Base-by-base conservation (phyloP, 2,329 filamentous ascomycete species). In the Emmonsia crescens region DNA sequence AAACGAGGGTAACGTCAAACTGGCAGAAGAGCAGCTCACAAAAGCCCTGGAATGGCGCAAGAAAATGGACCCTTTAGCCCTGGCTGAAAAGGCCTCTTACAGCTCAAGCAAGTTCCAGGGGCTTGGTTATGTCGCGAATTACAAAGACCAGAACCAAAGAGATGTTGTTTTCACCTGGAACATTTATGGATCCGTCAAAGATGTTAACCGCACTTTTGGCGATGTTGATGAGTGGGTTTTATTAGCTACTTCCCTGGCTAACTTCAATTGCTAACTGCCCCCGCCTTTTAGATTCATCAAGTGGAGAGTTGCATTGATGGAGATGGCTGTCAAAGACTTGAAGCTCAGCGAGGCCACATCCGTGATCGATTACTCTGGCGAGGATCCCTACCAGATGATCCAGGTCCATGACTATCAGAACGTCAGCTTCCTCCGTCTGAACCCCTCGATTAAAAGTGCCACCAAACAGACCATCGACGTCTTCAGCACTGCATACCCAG, bases 371-470 rank as follows among this genome's bases (percentile, higher is more conserved):
- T 79, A 83, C 66, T 69, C 79, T 42, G 82, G 82, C 19, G 77
- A 80, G 10, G 93, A 96, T 71, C 89, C 89, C 0, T 95, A 96
- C 78, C 89, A 93, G 76, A 91, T 95, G 79, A 83, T 89, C 69
- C 92, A 96, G 76, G 86, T 96, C 33, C 93, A 97, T 77, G 93
- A 97, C 79, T 96, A 96, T 80, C 84, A 89, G 68, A 87, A 85
- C 65, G 86, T 96, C 72, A 90, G 86, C 70, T 96, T 96, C 81
- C 81, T 96, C 67, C 86, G 90, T 63, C 86, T 89, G 79, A 87
- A 93, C 61, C 83, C 89, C 0, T 80, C 82, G 62, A 86, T 94
- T 75, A 91, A 89, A 74, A 81, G 85, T 3, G 89, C 89, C 19
- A 88, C 85, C 66, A 86, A 85, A 70, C 85, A 92, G 77, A 92